These are phyloP conservation scores for Phytophthora fragariaefolia DNA, from an alignment of 352 stramenopile species.

Conservation along the genomic window DNA sequence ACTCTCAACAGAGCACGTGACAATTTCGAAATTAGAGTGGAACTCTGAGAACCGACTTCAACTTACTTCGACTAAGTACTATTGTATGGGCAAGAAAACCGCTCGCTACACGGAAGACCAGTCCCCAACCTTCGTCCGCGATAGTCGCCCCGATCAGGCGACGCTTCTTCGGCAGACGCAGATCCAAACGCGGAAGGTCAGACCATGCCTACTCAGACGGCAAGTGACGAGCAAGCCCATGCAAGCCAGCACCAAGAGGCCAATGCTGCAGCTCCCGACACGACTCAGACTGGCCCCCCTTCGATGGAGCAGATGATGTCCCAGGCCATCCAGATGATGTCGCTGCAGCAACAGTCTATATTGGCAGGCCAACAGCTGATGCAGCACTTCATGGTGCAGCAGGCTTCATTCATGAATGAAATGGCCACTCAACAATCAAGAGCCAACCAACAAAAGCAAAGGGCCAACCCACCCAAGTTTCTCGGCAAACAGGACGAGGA, in stretches of 20 bases:
- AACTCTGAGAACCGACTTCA: slow-evolving; percentile 8
- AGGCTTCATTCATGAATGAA: slow-evolving; percentile 13
- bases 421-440: slow-evolving; percentile 2
- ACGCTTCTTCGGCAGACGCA: background rate
- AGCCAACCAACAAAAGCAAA: slow-evolving; percentile 25
- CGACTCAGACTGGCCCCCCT: background rate
- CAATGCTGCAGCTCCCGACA: background rate
- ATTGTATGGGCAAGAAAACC: background rate
- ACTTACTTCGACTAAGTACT: background rate
- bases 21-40: slow-evolving; percentile 21
- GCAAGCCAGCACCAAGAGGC: slow-evolving; percentile 10
- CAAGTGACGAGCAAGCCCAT: background rate
- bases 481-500: slow-evolving; percentile 11
- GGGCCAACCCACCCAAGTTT: slow-evolving; percentile 18
- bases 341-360: background rate
- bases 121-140: background rate
- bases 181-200: too few species aligned
- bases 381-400: slow-evolving; percentile 20
- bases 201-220: too few species aligned
- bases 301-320: too few species aligned
- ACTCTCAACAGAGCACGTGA: slow-evolving; percentile 7
- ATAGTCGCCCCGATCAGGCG: background rate
- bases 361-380: slow-evolving; percentile 3
- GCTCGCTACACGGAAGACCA: background rate
- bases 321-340: background rate